A percentile compares a stretch with the other conserved stretches of the same genome.
Conservation (phyloP, 306 rosid species). For the Cucurbita moschata region DNA sequence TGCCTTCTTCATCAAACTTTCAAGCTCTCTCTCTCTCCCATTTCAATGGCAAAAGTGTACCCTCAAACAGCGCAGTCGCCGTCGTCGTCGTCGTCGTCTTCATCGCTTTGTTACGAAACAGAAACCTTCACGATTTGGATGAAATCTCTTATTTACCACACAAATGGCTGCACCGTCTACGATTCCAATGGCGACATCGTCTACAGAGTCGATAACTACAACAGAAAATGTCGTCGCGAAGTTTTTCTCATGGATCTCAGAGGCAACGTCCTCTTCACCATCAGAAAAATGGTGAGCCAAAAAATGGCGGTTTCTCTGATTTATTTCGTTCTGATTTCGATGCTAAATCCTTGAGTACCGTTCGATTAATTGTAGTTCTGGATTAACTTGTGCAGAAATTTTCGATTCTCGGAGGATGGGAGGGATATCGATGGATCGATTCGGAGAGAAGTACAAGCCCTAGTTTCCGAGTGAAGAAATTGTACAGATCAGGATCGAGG, state of each 20-base stretch:
- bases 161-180: constrained; percentile 81
- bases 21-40: background rate
- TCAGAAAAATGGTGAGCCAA: constrained; percentile 37
- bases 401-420: constrained; percentile 58
- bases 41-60: constrained; percentile 18
- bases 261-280: constrained; percentile 47
- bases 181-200: constrained; percentile 55
- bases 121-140: constrained; percentile 75
- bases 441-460: constrained; percentile 16
- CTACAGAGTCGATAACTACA: constrained; percentile 73
- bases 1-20: background rate
- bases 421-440: constrained; percentile 33
- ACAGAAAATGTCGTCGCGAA: constrained; percentile 44
- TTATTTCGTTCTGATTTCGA: background rate
- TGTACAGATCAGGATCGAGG: constrained; percentile 13
- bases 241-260: constrained; percentile 75
- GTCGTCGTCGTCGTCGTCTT: constrained; percentile 6
- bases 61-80: constrained; percentile 16
- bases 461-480: constrained; percentile 51
- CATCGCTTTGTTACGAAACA: constrained; percentile 11
- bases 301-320: background rate
- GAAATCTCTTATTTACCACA: constrained; percentile 67
- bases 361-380: background rate
- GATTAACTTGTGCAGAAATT: constrained; percentile 27
- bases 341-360: constrained; percentile 3